Percentiles rank a stretch among this genome's conserved stretches.
These are phyloP conservation scores for Citropsis articulata DNA, from an alignment of 345 rosid species.

Conservation along the genomic window DNA sequence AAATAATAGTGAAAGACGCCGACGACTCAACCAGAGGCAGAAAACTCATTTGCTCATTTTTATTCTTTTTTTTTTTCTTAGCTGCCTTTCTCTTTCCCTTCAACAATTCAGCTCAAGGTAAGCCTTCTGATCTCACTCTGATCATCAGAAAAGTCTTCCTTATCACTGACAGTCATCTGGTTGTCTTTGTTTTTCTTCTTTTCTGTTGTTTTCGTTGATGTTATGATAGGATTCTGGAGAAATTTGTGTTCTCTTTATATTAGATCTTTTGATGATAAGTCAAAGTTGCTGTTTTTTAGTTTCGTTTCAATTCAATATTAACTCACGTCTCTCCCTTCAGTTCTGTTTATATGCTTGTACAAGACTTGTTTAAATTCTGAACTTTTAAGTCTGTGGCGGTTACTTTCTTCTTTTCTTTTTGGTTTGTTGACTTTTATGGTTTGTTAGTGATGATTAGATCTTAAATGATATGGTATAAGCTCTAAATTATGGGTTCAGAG, in stretches of 20 bases:
- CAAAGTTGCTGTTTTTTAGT: not conserved
- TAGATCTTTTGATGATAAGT: slow-evolving; percentile 23
- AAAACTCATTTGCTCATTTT: slow-evolving; percentile 22
- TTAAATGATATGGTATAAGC: slow-evolving; percentile 12
- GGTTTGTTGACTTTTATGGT: not conserved
- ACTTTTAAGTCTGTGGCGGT: not conserved
- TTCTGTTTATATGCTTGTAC: not conserved
- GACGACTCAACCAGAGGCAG: slow-evolving; percentile 34
- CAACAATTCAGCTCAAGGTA: slow-evolving; percentile 17
- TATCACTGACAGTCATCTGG: not conserved
- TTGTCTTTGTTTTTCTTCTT: not conserved
- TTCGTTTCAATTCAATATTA: not conserved
- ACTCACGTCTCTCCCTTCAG: not conserved
- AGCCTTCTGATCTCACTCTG: slow-evolving; percentile 6
- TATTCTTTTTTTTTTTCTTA: slow-evolving; percentile 1
- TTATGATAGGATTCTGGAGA: not conserved
- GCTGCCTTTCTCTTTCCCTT: not conserved
- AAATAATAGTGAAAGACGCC: slow-evolving; percentile 23
- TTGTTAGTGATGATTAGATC: slow-evolving; percentile 19
- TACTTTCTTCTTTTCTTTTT: not conserved
- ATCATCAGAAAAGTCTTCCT: not conserved
- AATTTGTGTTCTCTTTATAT: not conserved
- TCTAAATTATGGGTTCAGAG: not conserved
- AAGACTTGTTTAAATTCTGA: not conserved
- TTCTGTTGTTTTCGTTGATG: not conserved